Percentiles rank a stretch among this genome's conserved stretches.
Evolutionary conservation across 2,329 filamentous ascomycete genomes (phyloP).

Genomic region (Thielaviopsis euricoi): DNA sequence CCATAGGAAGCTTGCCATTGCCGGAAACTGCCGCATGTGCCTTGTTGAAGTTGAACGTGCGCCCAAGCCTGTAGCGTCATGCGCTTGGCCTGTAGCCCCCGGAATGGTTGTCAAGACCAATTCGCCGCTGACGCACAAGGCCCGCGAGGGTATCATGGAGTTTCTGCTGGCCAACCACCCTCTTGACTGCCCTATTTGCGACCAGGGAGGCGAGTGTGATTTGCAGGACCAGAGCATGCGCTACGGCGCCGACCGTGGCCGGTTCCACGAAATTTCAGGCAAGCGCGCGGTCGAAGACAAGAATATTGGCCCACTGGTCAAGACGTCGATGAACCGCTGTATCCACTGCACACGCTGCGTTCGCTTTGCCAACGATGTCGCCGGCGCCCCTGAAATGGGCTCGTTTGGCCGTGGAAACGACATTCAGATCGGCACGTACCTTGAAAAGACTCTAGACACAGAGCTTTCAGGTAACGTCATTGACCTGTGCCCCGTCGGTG

Average conservation of each 20-base stretch:
- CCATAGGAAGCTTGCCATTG: conserved; percentile 85
- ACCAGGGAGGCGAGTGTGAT: conserved; percentile 98
- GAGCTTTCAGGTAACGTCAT: conserved; percentile 96
- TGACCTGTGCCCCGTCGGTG: conserved; percentile 93
- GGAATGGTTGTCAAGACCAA: conserved; percentile 99
- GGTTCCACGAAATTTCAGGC: conserved; percentile 88
- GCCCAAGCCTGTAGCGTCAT: conserved; percentile 94
- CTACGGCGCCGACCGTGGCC: conserved; percentile 87
- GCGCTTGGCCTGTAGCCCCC: conserved; percentile 95
- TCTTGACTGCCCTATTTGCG: conserved; percentile 91
- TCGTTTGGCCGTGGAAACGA: conserved; percentile 92
- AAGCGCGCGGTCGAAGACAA: conserved; percentile 99
- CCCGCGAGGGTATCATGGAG: conserved; percentile 97
- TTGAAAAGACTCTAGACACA: conserved; percentile 83
- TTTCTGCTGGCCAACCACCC: conserved; percentile 94
- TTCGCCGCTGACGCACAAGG: conserved; percentile 91
- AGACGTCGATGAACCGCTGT: conserved; percentile 99
- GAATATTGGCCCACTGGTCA: conserved; percentile 95
- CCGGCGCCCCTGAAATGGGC: conserved; percentile 87
- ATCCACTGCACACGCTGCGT: conserved; percentile 98
- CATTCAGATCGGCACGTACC: conserved; percentile 94
- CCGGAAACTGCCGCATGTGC: conserved; percentile 99
- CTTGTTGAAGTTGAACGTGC: conserved; percentile 93
- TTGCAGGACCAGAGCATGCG: conserved; percentile 99
- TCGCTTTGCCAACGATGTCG: conserved; percentile 93